phyloP scores from a whole-genome alignment of 176 grass and related monocot species.

The Juncus effusus region DNA sequence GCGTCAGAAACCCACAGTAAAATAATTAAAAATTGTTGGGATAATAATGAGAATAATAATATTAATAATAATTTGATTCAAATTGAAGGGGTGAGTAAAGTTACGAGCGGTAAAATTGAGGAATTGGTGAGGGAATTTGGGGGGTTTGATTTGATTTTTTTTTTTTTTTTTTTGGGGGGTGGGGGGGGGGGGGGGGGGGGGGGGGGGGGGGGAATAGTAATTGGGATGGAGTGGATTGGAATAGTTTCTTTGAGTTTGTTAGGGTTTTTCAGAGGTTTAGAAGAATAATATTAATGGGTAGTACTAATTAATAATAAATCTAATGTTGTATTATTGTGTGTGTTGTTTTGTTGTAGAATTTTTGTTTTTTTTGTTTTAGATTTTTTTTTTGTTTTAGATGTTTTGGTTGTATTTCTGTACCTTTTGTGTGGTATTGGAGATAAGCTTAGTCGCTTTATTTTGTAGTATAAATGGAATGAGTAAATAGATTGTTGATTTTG shows the following conservation, averaged over 20 bases:
- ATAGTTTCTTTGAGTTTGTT: slow-evolving; percentile 51
- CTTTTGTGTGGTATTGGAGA: too few species aligned
- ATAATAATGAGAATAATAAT: slow-evolving; percentile 36
- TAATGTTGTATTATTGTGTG: neutral
- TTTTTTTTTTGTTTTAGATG: too few species aligned
- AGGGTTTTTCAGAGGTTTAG: slow-evolving; percentile 62
- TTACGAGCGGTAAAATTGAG: slow-evolving; percentile 42
- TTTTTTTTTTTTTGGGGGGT: too few species aligned
- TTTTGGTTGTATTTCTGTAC: too few species aligned
- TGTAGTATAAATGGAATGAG: too few species aligned
- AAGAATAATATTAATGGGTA: slow-evolving; percentile 32
- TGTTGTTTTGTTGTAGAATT: too few species aligned
- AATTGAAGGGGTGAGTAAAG: slow-evolving; percentile 35
- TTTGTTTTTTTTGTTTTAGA: too few species aligned
- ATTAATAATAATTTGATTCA: slow-evolving; percentile 45
- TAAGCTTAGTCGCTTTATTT: too few species aligned
- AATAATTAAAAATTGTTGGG: slow-evolving; percentile 72
- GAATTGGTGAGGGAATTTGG: slow-evolving; percentile 46
- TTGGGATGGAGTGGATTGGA: slow-evolving; percentile 61
- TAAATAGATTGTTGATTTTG: too few species aligned
- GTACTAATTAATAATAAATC: too few species aligned
- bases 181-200: slow-evolving; percentile 32
- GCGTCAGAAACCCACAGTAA: slow-evolving; percentile 55
- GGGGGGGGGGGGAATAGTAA: slow-evolving; percentile 71
- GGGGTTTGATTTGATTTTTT: slow-evolving; percentile 72